Evolutionary conservation across 2,329 filamentous ascomycete genomes (phyloP).

Genomic region (Lasiodiplodia sp.): DNA sequence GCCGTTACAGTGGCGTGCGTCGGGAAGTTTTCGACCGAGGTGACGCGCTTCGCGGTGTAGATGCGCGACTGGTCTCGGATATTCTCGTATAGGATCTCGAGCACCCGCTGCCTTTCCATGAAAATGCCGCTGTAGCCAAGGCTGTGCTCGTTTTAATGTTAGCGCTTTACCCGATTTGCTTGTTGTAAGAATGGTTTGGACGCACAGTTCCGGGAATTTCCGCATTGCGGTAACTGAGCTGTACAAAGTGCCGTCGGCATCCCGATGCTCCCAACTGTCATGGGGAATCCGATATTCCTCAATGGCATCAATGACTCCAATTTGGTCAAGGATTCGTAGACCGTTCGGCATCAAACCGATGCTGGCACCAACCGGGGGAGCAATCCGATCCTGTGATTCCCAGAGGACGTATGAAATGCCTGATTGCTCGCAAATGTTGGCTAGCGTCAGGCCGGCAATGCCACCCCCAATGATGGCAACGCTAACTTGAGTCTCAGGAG

Average conservation of each 20-base stretch:
- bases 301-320: conserved; percentile 9
- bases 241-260: conserved; percentile 29
- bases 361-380: conserved; percentile 10
- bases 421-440: conserved; percentile 23
- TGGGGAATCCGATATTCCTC: conserved; percentile 15
- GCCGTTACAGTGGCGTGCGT: neutral
- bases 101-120: conserved; percentile 38
- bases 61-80: conserved; percentile 37
- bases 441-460: conserved; percentile 15
- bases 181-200: neutral
- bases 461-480: conserved; percentile 23
- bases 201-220: neutral
- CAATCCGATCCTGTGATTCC: conserved; percentile 34
- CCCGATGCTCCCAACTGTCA: conserved; percentile 3
- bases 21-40: neutral
- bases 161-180: no score
- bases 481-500: no score
- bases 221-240: conserved; percentile 31
- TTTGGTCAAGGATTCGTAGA: conserved; percentile 27
- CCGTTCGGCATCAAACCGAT: conserved; percentile 29
- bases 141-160: neutral
- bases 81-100: conserved; percentile 37
- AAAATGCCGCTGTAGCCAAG: conserved; percentile 32
- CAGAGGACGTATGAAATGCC: conserved; percentile 33
- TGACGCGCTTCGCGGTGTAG: conserved; percentile 31